Conservation (phyloP, 805 yeast genomes). For the Millerago galiae region DNA sequence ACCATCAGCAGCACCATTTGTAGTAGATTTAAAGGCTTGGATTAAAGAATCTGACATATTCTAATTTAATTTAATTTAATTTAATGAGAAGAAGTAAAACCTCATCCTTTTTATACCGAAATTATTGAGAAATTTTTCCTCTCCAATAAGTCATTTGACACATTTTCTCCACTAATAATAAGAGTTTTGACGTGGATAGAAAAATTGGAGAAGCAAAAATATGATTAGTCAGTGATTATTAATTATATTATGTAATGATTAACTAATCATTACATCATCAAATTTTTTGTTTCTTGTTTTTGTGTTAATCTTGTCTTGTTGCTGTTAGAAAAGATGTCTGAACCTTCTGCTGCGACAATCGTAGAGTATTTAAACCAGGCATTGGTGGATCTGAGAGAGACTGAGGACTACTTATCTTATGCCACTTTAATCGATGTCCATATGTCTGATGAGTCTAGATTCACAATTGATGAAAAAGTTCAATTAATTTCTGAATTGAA, state of each 20-base stretch:
- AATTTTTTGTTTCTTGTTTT: neutral
- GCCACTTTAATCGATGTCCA: constrained; percentile 67
- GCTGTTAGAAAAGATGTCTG: neutral
- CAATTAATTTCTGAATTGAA: constrained; percentile 40
- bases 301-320: neutral
- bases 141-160: neutral
- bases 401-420: constrained; percentile 61
- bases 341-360: neutral
- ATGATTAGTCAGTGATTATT: neutral
- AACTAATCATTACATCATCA: too few species aligned
- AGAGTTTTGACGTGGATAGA: too few species aligned
- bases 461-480: constrained; percentile 42
- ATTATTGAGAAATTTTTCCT: neutral
- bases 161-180: neutral
- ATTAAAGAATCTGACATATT: constrained; percentile 1
- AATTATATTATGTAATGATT: neutral
- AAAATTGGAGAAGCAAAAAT: too few species aligned
- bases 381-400: constrained; percentile 23
- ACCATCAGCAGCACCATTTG: constrained; percentile 42
- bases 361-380: constrained; percentile 6
- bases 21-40: constrained; percentile 17
- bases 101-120: neutral
- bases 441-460: constrained; percentile 41
- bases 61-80: too few species aligned
- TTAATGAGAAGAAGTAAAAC: too few species aligned